phyloP scores from a whole-genome alignment of 2,329 filamentous ascomycete genomes.

The Cladosporium austrohemisphaericum region DNA sequence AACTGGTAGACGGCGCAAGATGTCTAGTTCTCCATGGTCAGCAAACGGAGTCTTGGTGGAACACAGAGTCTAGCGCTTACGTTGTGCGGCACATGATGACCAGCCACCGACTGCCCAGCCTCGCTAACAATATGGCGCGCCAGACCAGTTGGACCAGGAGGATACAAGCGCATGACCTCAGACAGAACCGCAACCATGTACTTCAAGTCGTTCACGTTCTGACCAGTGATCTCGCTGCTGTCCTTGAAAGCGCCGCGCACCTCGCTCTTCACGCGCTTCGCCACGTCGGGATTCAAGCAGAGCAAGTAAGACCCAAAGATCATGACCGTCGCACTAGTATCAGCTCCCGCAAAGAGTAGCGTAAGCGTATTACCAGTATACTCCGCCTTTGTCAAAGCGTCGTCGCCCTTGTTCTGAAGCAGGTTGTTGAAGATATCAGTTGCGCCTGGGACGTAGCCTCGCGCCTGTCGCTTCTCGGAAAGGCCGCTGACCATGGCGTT shows the following conservation, averaged over 20 bases:
- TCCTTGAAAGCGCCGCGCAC: conserved; percentile 39
- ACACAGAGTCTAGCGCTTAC: conserved; percentile 17
- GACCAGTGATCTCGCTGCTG: conserved; percentile 26
- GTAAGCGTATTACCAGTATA: conserved; percentile 28
- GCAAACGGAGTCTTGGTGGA: neutral
- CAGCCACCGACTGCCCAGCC: conserved; percentile 5
- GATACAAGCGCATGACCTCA: conserved; percentile 44
- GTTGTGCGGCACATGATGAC: conserved; percentile 17
- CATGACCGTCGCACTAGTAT: conserved; percentile 33
- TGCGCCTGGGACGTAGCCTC: conserved; percentile 4
- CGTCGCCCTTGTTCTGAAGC: conserved; percentile 18
- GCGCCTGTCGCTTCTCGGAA: neutral
- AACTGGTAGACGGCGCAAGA: conserved; percentile 22
- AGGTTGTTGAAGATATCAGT: conserved; percentile 15
- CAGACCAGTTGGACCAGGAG: conserved; percentile 37
- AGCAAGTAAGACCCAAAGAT: conserved; percentile 26
- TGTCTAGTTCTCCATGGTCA: neutral
- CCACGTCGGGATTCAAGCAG: conserved; percentile 20
- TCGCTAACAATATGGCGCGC: neutral
- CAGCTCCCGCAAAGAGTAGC: conserved; percentile 31
- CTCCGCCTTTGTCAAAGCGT: conserved; percentile 28
- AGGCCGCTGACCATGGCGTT: neutral
- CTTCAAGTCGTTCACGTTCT: conserved; percentile 19
- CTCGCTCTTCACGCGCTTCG: conserved; percentile 40
- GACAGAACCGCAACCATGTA: conserved; percentile 45